These are phyloP conservation scores for Alternaria incomplexa DNA, from an alignment of 2,329 filamentous ascomycete genomes.

Conservation along the genomic window DNA sequence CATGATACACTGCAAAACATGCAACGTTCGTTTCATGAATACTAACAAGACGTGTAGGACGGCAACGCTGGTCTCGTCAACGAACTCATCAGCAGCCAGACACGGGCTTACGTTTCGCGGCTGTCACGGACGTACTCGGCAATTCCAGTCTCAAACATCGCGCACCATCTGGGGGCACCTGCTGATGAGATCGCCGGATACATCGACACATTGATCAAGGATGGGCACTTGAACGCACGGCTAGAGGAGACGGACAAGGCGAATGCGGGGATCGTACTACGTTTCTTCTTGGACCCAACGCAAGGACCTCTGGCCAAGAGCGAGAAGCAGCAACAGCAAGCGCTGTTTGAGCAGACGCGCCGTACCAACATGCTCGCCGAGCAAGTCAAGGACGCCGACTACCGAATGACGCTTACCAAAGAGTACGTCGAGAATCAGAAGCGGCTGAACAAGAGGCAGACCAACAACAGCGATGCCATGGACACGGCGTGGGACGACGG, in stretches of 20 bases:
- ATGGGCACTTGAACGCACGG: slow-evolving; percentile 58
- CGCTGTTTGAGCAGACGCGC: slow-evolving; percentile 57
- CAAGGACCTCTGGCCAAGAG: slow-evolving; percentile 47
- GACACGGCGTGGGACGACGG: slow-evolving; percentile 45
- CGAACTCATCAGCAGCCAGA: slow-evolving; percentile 73
- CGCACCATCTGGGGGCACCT: slow-evolving; percentile 57
- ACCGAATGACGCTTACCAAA: slow-evolving; percentile 62
- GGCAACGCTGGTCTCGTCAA: slow-evolving; percentile 73
- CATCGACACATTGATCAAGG: slow-evolving; percentile 59
- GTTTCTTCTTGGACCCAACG: slow-evolving; percentile 55
- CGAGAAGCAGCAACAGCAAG: slow-evolving; percentile 50
- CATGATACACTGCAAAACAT: slow-evolving; percentile 18
- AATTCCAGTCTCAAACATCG: slow-evolving; percentile 62
- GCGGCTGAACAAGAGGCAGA: slow-evolving; percentile 53
- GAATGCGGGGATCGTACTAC: slow-evolving; percentile 56
- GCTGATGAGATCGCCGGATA: slow-evolving; percentile 60
- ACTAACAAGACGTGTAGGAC: slow-evolving; percentile 58
- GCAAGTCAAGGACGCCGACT: slow-evolving; percentile 61
- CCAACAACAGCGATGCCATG: slow-evolving; percentile 43
- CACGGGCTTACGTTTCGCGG: slow-evolving; percentile 75
- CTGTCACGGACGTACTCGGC: slow-evolving; percentile 75
- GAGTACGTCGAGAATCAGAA: slow-evolving; percentile 64
- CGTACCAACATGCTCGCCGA: slow-evolving; percentile 59
- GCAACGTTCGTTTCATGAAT: slow-evolving; percentile 10
- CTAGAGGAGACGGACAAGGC: slow-evolving; percentile 53